These are phyloP conservation scores for Aspergillus saccharolyticus DNA, from an alignment of 495 filamentous ascomycete genomes.

Conservation along the genomic window DNA sequence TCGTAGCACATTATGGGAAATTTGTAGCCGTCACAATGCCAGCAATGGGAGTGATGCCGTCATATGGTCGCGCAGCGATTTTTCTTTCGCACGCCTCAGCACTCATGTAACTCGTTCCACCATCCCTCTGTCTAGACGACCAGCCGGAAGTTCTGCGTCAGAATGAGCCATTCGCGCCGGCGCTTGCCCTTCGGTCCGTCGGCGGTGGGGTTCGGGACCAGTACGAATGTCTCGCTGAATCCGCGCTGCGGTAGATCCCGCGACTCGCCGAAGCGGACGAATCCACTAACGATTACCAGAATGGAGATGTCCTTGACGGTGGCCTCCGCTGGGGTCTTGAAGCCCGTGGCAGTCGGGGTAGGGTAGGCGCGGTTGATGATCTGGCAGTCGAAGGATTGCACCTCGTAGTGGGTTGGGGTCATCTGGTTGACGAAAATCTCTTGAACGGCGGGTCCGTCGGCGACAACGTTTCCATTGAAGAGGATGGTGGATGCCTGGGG, in stretches of 20 bases:
- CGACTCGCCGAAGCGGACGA: conserved; percentile 55
- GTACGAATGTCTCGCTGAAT: conserved; percentile 70
- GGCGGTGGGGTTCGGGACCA: conserved; percentile 68
- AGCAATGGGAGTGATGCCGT: conserved; percentile 7
- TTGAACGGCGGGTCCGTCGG: conserved; percentile 52
- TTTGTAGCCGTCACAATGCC: conserved; percentile 6
- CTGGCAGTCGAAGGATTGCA: conserved; percentile 66
- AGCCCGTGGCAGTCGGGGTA: conserved; percentile 30
- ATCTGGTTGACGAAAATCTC: conserved; percentile 58
- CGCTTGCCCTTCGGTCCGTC: conserved; percentile 41
- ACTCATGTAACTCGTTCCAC: neutral
- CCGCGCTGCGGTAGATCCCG: conserved; percentile 51
- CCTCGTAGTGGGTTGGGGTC: conserved; percentile 56
- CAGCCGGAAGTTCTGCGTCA: conserved; percentile 67
- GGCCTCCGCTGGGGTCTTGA: conserved; percentile 31
- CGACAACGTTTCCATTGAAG: conserved; percentile 60
- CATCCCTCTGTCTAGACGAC: conserved; percentile 37
- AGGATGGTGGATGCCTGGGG: conserved; percentile 50
- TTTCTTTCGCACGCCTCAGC: no score
- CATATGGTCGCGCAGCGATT: neutral
- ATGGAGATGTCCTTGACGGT: conserved; percentile 61
- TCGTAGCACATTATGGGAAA: conserved; percentile 7
- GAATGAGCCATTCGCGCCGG: conserved; percentile 58
- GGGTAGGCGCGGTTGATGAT: conserved; percentile 64
- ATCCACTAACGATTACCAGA: conserved; percentile 61